phyloP scores from a whole-genome alignment of 208 protist genomes.

The Trichomonas gallinae region DNA sequence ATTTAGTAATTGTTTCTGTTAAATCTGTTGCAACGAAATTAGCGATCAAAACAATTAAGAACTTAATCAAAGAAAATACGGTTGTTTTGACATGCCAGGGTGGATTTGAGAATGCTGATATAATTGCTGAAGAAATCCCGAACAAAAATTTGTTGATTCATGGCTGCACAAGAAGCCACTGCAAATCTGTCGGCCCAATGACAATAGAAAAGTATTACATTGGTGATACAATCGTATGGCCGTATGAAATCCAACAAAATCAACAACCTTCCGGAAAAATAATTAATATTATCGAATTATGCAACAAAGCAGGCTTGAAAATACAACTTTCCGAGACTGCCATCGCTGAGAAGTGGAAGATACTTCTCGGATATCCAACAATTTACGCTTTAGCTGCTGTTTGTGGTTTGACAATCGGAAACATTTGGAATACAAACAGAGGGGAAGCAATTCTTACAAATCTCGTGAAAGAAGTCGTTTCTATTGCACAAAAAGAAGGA shows the following conservation, averaged over 20 bases:
- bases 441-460: background rate
- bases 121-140: background rate
- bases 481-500: background rate
- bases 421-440: background rate
- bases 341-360: background rate
- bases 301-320: background rate
- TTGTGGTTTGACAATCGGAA: background rate
- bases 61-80: background rate
- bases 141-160: background rate
- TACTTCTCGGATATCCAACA: background rate
- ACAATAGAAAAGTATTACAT: background rate
- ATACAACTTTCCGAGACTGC: background rate
- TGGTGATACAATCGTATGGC: background rate
- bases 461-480: background rate
- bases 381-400: background rate
- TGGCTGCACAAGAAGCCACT: background rate
- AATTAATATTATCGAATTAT: background rate
- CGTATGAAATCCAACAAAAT: background rate
- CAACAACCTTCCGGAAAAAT: background rate
- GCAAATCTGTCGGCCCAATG: background rate
- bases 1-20: background rate
- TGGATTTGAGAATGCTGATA: background rate
- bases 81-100: background rate
- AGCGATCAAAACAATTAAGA: background rate
- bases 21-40: background rate